Evolutionary conservation across 1,139 yeast genomes (phyloP).

Genomic region (Debaryomycetaceae sp.): DNA sequence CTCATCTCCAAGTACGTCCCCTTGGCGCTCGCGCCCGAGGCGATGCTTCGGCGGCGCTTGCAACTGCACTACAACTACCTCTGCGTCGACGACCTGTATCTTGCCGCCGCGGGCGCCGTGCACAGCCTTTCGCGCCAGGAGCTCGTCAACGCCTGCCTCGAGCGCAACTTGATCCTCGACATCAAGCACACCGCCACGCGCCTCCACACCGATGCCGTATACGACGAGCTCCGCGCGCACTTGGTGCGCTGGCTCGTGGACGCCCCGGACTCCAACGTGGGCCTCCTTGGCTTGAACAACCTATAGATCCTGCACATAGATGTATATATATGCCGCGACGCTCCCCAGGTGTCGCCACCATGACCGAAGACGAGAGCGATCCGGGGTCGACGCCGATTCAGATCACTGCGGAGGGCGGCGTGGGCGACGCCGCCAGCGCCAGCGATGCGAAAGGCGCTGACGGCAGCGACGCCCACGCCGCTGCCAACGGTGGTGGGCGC

Average conservation of each 20-base stretch:
- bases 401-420: constrained; percentile 1
- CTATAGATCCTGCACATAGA: constrained; percentile 1
- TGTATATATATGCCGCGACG: background rate
- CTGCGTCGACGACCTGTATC: constrained; percentile 47
- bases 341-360: constrained; percentile 2
- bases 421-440: background rate
- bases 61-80: constrained; percentile 41
- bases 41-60: constrained; percentile 33
- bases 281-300: constrained; percentile 27
- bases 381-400: constrained; percentile 2
- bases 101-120: constrained; percentile 40
- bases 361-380: constrained; percentile 5
- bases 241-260: constrained; percentile 31
- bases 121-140: constrained; percentile 44
- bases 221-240: constrained; percentile 20
- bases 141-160: constrained; percentile 42
- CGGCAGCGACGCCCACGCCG: background rate
- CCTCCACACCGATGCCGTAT: constrained; percentile 8
- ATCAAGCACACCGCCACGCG: constrained; percentile 16
- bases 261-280: constrained; percentile 30
- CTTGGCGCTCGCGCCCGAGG: constrained; percentile 29
- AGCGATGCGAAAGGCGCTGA: constrained; percentile 1
- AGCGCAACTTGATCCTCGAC: constrained; percentile 41
- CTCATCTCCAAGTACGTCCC: constrained; percentile 41
- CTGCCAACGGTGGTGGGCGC: constrained; percentile 2